Conservation (phyloP, 495 filamentous ascomycete species). For the Tuber aestivum region DNA sequence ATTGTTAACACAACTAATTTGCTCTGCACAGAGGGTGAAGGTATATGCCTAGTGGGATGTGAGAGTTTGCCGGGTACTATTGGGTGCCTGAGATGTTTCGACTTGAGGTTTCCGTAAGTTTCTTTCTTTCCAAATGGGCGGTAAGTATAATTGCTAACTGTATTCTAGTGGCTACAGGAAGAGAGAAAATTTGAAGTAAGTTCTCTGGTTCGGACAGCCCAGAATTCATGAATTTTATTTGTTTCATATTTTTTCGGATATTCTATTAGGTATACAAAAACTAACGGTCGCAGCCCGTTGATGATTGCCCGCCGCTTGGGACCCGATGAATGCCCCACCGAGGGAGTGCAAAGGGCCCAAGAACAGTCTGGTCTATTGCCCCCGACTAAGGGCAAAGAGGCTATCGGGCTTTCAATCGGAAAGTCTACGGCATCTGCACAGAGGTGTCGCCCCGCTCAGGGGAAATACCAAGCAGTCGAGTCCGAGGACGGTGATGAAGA, state of each 20-base stretch:
- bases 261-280: neutral
- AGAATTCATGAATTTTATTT: too few species aligned
- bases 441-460: too few species aligned
- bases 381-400: too few species aligned
- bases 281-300: neutral
- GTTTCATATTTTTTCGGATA: neutral
- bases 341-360: neutral
- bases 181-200: neutral
- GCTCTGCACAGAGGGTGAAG: neutral
- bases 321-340: neutral
- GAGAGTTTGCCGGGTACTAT: neutral
- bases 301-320: neutral
- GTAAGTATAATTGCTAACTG: too few species aligned
- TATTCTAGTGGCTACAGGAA: neutral
- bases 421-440: too few species aligned
- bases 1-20: neutral
- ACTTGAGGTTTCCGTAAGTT: neutral
- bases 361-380: too few species aligned
- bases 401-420: too few species aligned
- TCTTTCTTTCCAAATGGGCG: neutral
- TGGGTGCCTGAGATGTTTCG: neutral
- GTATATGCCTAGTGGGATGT: neutral
- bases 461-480: too few species aligned
- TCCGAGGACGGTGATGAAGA: too few species aligned
- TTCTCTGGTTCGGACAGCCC: too few species aligned